Evolutionary conservation across 163 green algal genomes (phyloP).

Genomic region (Chlamydomonas reinhardtii): DNA sequence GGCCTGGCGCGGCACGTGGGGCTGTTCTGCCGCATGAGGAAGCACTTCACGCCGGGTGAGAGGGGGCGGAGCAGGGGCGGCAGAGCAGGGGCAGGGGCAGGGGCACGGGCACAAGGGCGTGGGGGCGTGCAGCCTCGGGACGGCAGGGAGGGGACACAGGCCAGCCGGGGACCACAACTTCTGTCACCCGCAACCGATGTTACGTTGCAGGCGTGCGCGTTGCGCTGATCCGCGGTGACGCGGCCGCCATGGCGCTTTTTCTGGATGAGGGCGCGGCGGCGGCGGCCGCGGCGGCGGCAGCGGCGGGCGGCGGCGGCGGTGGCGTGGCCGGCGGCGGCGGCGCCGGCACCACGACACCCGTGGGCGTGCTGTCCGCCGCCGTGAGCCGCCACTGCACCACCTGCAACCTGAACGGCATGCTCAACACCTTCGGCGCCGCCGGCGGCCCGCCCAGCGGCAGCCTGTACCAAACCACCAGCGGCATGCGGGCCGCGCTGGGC

Average conservation of each 20-base stretch:
- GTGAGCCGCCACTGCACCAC: slow-evolving; percentile 1
- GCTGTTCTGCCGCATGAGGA: slow-evolving; percentile 26
- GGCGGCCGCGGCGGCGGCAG: not conserved
- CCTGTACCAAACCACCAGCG: too few species aligned
- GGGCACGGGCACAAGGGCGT: too few species aligned
- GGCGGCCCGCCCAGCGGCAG: too few species aligned
- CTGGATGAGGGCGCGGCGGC: slow-evolving; percentile 24
- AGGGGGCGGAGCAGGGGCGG: not conserved
- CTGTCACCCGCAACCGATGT: too few species aligned
- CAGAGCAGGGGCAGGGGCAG: too few species aligned
- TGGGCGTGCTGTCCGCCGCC: slow-evolving; percentile 16
- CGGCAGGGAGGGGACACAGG: too few species aligned
- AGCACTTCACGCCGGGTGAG: slow-evolving; percentile 33
- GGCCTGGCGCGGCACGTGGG: slow-evolving; percentile 9
- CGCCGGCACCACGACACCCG: not conserved
- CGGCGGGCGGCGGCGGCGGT: not conserved
- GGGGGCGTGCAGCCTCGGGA: too few species aligned
- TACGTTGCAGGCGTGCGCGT: slow-evolving; percentile 10
- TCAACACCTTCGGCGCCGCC: not conserved
- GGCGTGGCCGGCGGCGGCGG: not conserved
- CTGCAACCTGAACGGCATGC: not conserved
- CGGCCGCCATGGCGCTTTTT: slow-evolving; percentile 27
- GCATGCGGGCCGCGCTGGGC: too few species aligned
- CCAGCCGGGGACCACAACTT: too few species aligned
- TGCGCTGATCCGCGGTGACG: slow-evolving; percentile 32